Base-by-base conservation (phyloP, 2,329 filamentous ascomycete genomes). In the Drechslera avenae region DNA sequence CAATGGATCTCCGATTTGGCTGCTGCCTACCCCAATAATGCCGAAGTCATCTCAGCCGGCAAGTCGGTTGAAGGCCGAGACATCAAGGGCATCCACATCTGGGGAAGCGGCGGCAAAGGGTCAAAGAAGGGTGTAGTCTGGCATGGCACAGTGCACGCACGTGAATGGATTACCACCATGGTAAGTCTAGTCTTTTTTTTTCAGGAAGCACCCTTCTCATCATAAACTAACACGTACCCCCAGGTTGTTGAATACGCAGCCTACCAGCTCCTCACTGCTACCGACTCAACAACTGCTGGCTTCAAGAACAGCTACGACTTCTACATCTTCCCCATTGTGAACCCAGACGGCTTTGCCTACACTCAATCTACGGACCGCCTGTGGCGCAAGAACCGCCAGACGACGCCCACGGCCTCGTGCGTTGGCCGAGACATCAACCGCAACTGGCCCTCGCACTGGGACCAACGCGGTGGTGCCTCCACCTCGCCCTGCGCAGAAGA, bases 241-340 rank as follows among this genome's bases (percentile, higher is more conserved):
- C 12, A 50, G 62, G 64, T 68, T 5, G 67, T 67, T 10, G 72
- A 74, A 37, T 74, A 73, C 32, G 64, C 71, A 1, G 68, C 70
- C 1, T 73, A 71, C 57, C 65, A 70, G 51, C 63, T 74, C 16
- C 62, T 74, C 12, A 68, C 66, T 12, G 60, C 63, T 5, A 67
- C 68, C 3, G 64, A 72, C 37, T 39, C 69, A 10, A 58, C 60
- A 1, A 62, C 63, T 34, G 61, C 63, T 2, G 64, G 69, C 1
- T 78, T 82, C 45, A 76, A 87, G 18, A 78, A 87, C 68, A 82
- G 77, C 47, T 86, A 85, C 64, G 86, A 89, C 71, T 86, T 86
- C 58, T 87, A 86, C 68, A 79, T 88, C 58, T 66, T 73, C 54
- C 71, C 72, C 6, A 61, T 73, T n/a, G 69, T 73, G 18, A 74